Base-by-base conservation (phyloP, 805 yeast species). In the Metschnikowia bowlesiae region DNA sequence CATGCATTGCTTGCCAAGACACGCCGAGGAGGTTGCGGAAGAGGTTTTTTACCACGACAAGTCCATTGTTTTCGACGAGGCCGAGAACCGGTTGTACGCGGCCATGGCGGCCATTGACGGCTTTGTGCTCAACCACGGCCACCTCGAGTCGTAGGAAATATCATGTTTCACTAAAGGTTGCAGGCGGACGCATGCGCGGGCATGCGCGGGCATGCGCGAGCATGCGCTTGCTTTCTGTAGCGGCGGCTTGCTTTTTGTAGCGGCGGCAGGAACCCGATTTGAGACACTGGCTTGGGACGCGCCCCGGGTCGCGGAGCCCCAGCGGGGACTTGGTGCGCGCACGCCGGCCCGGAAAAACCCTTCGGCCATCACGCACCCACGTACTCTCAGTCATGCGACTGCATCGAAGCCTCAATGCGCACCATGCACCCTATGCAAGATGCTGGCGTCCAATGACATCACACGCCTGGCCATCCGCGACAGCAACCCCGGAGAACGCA, bases 1-100 rank as follows among this genome's bases (percentile, higher is more conserved):
- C 71, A 91, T 94, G 98, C 99, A 94, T 68, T 94, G 99, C 69
- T 76, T 94, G 59, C 99, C 99, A 56, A 85, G 99, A 71, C 96
- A 94, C 61, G 79, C 82, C 29, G 97, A 91, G 67, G 99, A 94
- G 70, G 99, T 94, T 35, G 79, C 83, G 36, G 99, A 94, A 67
- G 96, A 87, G 41, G 94, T 94, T 1, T 94, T 94, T 65, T 92
- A 92, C 71, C 74, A 90, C 48, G 82, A 83, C 33, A 62, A 63
- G 38, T 89, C 97, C 2, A 71, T 94, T 50, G 99, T 94, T 3
- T 94, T 94, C 69, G 85, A 83, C 59, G 97, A 94, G 74, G 99
- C 96, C 43, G 99, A 94, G 73, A 94, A 94, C 72, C 80, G 99
- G 68, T 71, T 94, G 26, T 94, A 94, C 65, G 96, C 99, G 43